Evolutionary conservation across 352 stramenopile genomes (phyloP).

Genomic region (Plasmopara viticola): DNA sequence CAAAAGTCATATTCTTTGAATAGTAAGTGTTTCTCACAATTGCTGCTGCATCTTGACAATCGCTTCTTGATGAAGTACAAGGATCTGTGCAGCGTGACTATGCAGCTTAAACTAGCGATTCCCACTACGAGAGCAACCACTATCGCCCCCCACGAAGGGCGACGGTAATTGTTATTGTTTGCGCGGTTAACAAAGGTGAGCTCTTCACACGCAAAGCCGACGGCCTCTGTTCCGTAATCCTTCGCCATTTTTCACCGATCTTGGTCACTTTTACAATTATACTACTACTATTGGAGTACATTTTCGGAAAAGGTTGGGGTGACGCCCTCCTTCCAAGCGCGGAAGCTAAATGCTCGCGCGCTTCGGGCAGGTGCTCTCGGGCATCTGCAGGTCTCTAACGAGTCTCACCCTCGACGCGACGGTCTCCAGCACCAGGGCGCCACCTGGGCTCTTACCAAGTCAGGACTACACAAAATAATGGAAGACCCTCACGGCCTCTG

Average conservation of each 20-base stretch:
- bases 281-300: no score
- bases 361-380: no score
- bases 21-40: constrained; percentile 22
- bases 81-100: constrained; percentile 33
- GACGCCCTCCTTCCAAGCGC: no score
- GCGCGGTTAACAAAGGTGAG: constrained; percentile 14
- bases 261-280: neutral
- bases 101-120: constrained; percentile 28
- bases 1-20: no score
- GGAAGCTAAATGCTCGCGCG: no score
- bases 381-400: no score
- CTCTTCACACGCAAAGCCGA: constrained; percentile 22
- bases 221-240: constrained; percentile 12
- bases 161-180: neutral
- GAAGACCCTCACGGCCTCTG: no score
- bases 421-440: no score
- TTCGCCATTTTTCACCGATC: constrained; percentile 13
- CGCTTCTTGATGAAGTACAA: constrained; percentile 28
- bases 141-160: constrained; percentile 26
- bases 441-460: no score
- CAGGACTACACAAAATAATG: no score
- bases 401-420: no score
- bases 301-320: no score
- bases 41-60: constrained; percentile 45
- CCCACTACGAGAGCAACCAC: constrained; percentile 28